Percentiles rank a stretch among this genome's conserved stretches.
Evolutionary conservation across 441 rosid species (phyloP).

Genomic region (Croton laevigatus): DNA sequence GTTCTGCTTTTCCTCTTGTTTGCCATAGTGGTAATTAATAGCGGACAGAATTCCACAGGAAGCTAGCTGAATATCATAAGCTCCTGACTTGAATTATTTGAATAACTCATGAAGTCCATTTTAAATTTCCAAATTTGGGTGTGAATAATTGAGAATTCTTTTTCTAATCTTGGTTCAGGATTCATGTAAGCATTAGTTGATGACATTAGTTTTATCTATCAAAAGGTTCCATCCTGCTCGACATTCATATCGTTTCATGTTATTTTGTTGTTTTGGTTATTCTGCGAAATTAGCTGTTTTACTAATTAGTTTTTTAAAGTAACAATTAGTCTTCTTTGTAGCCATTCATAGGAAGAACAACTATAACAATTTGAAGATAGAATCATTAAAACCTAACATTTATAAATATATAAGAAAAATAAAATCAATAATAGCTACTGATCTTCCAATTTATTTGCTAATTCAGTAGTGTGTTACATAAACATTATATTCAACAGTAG

Average conservation of each 20-base stretch:
- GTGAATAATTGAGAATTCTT: neutral
- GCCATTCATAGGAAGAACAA: too few species aligned
- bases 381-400: too few species aligned
- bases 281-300: too few species aligned
- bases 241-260: too few species aligned
- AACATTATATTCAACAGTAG: conserved; percentile 57
- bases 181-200: too few species aligned
- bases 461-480: conserved; percentile 43
- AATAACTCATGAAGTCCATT: neutral
- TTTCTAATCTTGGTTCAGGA: neutral
- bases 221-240: too few species aligned
- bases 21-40: neutral
- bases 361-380: too few species aligned
- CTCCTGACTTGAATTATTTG: too few species aligned
- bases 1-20: neutral
- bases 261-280: too few species aligned
- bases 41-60: neutral
- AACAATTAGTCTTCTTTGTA: too few species aligned
- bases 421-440: neutral
- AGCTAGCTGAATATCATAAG: neutral
- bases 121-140: neutral
- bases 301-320: too few species aligned
- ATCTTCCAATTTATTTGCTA: neutral
- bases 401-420: neutral
- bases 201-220: too few species aligned